Evolutionary conservation across 129 eudicot genomes (phyloP).

Genomic region (Ambrosia trifida): DNA sequence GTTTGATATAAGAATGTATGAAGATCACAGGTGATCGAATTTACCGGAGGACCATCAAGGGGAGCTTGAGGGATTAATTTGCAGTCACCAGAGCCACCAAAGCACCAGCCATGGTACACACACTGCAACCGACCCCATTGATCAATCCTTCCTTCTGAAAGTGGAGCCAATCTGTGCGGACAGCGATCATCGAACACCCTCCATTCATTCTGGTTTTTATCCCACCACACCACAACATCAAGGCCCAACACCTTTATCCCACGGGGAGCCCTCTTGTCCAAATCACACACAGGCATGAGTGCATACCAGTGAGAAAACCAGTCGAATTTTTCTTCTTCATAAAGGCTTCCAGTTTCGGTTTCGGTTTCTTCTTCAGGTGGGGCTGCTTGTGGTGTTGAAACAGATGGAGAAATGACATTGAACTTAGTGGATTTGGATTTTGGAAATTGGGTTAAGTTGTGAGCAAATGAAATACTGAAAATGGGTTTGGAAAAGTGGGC

Average conservation of each 20-base stretch:
- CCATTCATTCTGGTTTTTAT: conserved; percentile 58
- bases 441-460: neutral
- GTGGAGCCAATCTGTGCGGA: conserved; percentile 80
- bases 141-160: conserved; percentile 40
- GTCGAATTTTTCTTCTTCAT: conserved; percentile 47
- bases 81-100: conserved; percentile 11
- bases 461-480: neutral
- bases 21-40: neutral
- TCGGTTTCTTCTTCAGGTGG: conserved; percentile 27
- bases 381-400: conserved; percentile 19
- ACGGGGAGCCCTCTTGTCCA: conserved; percentile 69
- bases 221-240: conserved; percentile 68
- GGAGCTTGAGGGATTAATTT: conserved; percentile 2
- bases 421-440: conserved; percentile 31
- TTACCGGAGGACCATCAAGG: conserved; percentile 79
- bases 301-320: conserved; percentile 79
- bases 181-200: conserved; percentile 77
- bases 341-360: conserved; percentile 30
- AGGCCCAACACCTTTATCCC: conserved; percentile 45
- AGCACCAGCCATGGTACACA: conserved; percentile 15
- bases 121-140: neutral
- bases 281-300: conserved; percentile 60
- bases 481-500: neutral
- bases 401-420: conserved; percentile 3
- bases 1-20: neutral